phyloP scores from a whole-genome alignment of 768 basidiomycete genomes.

The Kwoniella dendrophila region DNA sequence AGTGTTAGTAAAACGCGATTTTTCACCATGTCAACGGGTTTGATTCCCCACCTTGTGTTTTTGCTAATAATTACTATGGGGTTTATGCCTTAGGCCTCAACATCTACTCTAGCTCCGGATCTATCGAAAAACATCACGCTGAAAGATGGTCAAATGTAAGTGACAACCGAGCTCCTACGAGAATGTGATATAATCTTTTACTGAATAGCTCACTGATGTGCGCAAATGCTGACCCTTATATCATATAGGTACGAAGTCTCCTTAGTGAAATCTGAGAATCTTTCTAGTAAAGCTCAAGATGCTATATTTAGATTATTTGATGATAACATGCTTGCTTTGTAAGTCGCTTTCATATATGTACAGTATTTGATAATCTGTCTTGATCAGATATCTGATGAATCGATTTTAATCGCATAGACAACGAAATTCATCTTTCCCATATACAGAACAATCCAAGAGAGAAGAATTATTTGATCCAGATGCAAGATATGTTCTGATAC shows the following conservation, averaged over 20 bases:
- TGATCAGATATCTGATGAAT: not conserved
- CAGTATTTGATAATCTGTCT: not conserved
- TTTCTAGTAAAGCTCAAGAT: slow-evolving; percentile 3
- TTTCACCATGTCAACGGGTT: not conserved
- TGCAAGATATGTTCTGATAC: slow-evolving; percentile 36
- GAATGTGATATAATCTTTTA: not conserved
- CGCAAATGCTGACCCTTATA: not conserved
- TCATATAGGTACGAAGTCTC: slow-evolving; percentile 14
- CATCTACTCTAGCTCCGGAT: slow-evolving; percentile 12
- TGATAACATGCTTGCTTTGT: slow-evolving; percentile 32
- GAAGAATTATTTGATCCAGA: slow-evolving; percentile 42
- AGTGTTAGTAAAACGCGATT: slow-evolving; percentile 7
- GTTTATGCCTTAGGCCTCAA: too few relatives aligned
- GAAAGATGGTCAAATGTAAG: not conserved
- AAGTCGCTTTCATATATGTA: not conserved
- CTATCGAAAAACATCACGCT: not conserved
- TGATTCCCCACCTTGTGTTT: not conserved
- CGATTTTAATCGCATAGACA: not conserved
- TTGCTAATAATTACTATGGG: too few relatives aligned
- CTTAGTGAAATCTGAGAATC: slow-evolving; percentile 9
- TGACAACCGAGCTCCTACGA: not conserved
- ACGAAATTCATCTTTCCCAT: slow-evolving; percentile 19
- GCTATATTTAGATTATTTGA: slow-evolving; percentile 27
- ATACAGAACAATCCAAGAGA: slow-evolving; percentile 27
- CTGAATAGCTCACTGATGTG: not conserved